Evolutionary conservation across 1,139 yeast species (phyloP).

Genomic region (Candida glucosophila): DNA sequence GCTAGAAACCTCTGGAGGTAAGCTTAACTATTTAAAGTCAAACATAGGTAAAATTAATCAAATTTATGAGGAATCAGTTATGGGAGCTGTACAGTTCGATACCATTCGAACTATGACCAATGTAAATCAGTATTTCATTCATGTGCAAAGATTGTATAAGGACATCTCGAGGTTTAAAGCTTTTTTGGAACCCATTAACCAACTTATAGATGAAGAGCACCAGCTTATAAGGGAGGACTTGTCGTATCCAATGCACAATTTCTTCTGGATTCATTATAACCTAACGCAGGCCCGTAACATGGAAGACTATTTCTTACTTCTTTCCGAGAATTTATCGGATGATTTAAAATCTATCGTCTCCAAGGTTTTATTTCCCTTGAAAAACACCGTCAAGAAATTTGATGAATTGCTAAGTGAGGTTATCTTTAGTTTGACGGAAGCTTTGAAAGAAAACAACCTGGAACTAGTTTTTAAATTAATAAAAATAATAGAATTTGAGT

Average conservation of each 20-base stretch:
- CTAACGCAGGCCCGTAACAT: conserved; percentile 70
- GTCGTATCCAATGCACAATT: conserved; percentile 48
- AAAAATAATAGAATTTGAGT: conserved; percentile 74
- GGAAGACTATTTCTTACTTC: conserved; percentile 58
- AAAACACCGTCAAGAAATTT: conserved; percentile 45
- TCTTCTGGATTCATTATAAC: conserved; percentile 61
- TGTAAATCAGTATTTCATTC: conserved; percentile 64
- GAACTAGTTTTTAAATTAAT: conserved; percentile 65
- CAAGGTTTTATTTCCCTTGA: conserved; percentile 49
- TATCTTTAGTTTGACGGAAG: conserved; percentile 60
- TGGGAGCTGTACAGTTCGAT: conserved; percentile 48
- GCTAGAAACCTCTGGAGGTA: conserved; percentile 26
- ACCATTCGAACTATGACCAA: conserved; percentile 53
- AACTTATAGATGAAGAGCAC: conserved; percentile 45
- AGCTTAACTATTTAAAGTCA: conserved; percentile 40
- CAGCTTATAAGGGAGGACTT: conserved; percentile 41
- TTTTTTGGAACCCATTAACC: conserved; percentile 42
- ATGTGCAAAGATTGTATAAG: conserved; percentile 56
- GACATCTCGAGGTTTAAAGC: conserved; percentile 53
- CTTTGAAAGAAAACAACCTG: conserved; percentile 56
- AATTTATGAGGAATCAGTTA: conserved; percentile 44
- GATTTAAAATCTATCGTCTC: conserved; percentile 65
- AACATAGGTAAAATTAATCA: conserved; percentile 54
- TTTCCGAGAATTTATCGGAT: conserved; percentile 47
- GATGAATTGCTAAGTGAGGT: conserved; percentile 56